Evolutionary conservation across 2,329 filamentous ascomycete genomes (phyloP), one percentile per base, ranked within the genome.

Genomic region (Microsporum ferrugineum): DNA sequence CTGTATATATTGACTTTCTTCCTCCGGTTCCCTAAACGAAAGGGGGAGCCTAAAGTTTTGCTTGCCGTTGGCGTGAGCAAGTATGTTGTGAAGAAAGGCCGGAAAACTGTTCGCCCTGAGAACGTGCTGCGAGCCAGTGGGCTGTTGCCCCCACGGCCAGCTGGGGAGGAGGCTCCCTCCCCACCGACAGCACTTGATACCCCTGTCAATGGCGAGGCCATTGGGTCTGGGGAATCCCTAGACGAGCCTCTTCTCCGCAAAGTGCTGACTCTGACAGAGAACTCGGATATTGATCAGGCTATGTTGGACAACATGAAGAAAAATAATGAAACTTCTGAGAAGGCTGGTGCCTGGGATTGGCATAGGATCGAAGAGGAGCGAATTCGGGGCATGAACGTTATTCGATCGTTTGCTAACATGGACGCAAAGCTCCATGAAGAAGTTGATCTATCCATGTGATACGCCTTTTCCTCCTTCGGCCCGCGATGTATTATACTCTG

Each of bases 61-160:
- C 81, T 87, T 66, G 89, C 88, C 0, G 86, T 86, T 0, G 85
- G 85, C 0, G 73, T 92, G 49, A 86, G 83, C 76, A 91, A 91
- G 77, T 92, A 92, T 72, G 88, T 92, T 45, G 85, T 89, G 71
- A 92, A 92, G 77, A 80, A 90, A 61, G 88, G 87, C 0, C 80
- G 92, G 29, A 79, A 94, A 68, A 97, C 92, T 0, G 84, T 97
- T 2, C 84, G 91, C 65, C 91, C 94, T 0, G 87, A 91, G 66
- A 79, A 88, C 55, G 79, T 92, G 5, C 78, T 97, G 31, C 79
- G 82, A 49, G 82, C 86, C 39, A 87, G 86, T 57, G 84, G 85
- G 1, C 77, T 96, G 71, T 76, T 97, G 58, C 94, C 94, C 0
- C 76, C 81, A 61, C 80, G 85, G 56, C 89, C 90, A 0, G 84